Conservation (phyloP, 345 rosid species). For the Syzygium aqueum region DNA sequence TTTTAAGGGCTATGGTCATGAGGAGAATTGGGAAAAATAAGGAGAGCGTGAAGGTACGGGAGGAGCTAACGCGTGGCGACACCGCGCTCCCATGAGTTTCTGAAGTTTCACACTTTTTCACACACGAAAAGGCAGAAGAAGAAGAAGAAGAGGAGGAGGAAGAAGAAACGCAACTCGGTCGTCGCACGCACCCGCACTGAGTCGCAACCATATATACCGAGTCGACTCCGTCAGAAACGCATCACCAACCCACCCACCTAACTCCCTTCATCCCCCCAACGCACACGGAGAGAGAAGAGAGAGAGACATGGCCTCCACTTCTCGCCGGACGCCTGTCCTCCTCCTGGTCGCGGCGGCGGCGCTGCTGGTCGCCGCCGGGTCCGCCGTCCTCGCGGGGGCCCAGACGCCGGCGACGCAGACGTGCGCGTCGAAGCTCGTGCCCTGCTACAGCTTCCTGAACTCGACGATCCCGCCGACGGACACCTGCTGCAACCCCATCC, state of each 20-base stretch:
- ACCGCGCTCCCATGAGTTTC: not conserved
- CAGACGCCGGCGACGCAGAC: constrained; percentile 4
- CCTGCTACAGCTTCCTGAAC: constrained; percentile 13
- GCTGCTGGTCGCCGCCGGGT: not conserved
- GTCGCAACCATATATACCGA: not conserved
- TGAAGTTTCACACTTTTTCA: not conserved
- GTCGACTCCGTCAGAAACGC: not conserved
- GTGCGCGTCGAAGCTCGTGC: constrained; percentile 9
- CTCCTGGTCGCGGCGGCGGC: not conserved
- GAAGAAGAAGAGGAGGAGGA: not conserved
- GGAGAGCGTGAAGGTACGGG: not conserved
- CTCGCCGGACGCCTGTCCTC: not conserved
- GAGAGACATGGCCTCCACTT: not conserved
- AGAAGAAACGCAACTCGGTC: not conserved
- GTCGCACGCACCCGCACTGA: not conserved
- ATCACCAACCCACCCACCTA: not conserved
- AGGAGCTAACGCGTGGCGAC: not conserved
- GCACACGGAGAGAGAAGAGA: not conserved
- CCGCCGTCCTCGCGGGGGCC: constrained; percentile 1
- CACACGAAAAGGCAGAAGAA: not conserved
- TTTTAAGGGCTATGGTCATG: not conserved
- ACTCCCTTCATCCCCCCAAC: not conserved
- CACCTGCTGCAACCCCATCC: constrained; percentile 17
- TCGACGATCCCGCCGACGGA: constrained; percentile 5
- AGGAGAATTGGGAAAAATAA: fast-evolving